phyloP scores from a whole-genome alignment of 2,329 filamentous ascomycete species.

The Phyllosticta ampelicida region DNA sequence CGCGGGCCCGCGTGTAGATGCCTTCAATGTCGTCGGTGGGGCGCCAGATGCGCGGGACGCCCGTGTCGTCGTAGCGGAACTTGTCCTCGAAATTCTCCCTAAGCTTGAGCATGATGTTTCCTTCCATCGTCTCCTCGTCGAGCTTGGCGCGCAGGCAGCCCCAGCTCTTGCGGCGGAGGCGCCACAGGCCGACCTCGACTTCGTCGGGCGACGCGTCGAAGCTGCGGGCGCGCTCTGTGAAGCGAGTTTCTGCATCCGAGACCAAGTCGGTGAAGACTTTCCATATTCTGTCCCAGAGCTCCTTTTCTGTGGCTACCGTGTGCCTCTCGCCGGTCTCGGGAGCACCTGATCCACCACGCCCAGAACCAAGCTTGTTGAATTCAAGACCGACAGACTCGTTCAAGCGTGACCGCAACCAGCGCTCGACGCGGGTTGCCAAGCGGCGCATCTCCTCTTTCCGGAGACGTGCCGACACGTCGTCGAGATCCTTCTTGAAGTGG shows the following conservation, averaged over 20 bases:
- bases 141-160: slow-evolving; percentile 79
- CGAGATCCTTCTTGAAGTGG: slow-evolving; percentile 81
- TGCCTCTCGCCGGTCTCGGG: slow-evolving; percentile 65
- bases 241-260: slow-evolving; percentile 71
- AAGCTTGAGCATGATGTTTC: slow-evolving; percentile 88
- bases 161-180: slow-evolving; percentile 89
- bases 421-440: slow-evolving; percentile 78
- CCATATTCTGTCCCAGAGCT: slow-evolving; percentile 96
- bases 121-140: slow-evolving; percentile 96
- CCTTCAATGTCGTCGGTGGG: slow-evolving; percentile 96
- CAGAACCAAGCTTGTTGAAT: slow-evolving; percentile 91
- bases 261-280: slow-evolving; percentile 72
- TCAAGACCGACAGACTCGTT: slow-evolving; percentile 82
- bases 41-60: slow-evolving; percentile 92
- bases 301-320: slow-evolving; percentile 55
- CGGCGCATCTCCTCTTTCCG: slow-evolving; percentile 94
- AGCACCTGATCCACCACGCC: slow-evolving; percentile 69
- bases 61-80: slow-evolving; percentile 92
- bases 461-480: slow-evolving; percentile 73
- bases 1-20: slow-evolving; percentile 80
- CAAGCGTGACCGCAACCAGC: slow-evolving; percentile 83
- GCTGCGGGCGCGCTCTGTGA: slow-evolving; percentile 79
- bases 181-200: slow-evolving; percentile 86
- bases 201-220: slow-evolving; percentile 89
- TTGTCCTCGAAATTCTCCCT: slow-evolving; percentile 99